phyloP scores from a whole-genome alignment of 805 yeast genomes.

The Cyberlindnera petersonii region DNA sequence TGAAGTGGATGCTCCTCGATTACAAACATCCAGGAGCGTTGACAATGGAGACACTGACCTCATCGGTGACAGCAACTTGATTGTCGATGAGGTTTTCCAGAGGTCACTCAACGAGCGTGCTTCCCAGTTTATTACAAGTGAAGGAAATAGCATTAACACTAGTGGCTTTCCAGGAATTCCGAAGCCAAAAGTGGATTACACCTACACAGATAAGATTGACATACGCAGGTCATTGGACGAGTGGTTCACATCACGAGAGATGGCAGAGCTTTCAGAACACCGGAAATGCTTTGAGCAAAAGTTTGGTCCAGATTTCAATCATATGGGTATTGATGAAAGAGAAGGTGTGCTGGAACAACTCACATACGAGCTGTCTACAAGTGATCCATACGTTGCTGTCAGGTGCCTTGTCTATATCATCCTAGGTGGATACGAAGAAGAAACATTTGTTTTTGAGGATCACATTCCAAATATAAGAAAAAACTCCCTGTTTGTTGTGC shows the following conservation, averaged over 20 bases:
- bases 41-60: slow-evolving; percentile 21
- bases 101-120: slow-evolving; percentile 34
- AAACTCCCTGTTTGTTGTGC: slow-evolving; percentile 10
- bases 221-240: slow-evolving; percentile 41
- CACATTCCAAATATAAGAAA: slow-evolving; percentile 7
- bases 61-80: slow-evolving; percentile 28
- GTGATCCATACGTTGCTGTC: slow-evolving; percentile 3
- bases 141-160: slow-evolving; percentile 12
- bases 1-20: slow-evolving; percentile 35
- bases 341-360: slow-evolving; percentile 15
- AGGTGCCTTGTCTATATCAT: slow-evolving; percentile 14
- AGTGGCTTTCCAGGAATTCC: slow-evolving; percentile 28
- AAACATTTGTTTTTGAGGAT: slow-evolving; percentile 10
- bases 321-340: slow-evolving; percentile 14
- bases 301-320: slow-evolving; percentile 15
- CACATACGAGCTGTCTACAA: slow-evolving; percentile 1
- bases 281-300: slow-evolving; percentile 4
- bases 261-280: slow-evolving; percentile 7
- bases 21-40: slow-evolving; percentile 2
- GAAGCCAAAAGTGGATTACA: slow-evolving; percentile 43
- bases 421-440: slow-evolving; percentile 16
- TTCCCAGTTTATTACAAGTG: slow-evolving; percentile 26
- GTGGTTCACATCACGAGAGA: slow-evolving; percentile 41
- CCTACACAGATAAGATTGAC: slow-evolving; percentile 33
- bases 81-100: slow-evolving; percentile 33